Conservation (phyloP, 148 eudicot genomes). For the Silene conica region DNA sequence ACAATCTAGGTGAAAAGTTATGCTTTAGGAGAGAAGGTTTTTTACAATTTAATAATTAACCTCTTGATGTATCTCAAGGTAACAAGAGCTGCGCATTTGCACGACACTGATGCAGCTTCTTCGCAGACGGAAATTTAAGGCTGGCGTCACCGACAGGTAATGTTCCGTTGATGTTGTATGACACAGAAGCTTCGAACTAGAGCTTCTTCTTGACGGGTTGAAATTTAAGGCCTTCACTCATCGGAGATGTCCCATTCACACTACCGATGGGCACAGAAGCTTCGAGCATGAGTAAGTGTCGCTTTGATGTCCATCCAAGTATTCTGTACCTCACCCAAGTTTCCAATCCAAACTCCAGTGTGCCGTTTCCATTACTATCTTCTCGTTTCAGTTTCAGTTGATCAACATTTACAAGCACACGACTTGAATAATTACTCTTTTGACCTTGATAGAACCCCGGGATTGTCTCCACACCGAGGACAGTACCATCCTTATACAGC, state of each 20-base stretch:
- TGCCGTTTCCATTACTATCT: not conserved
- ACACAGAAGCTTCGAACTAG: constrained; percentile 6
- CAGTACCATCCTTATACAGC: constrained; percentile 20
- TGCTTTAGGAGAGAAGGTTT: not conserved
- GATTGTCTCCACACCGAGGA: constrained; percentile 4
- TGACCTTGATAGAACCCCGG: constrained; percentile 12
- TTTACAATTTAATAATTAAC: not conserved
- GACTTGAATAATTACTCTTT: not conserved
- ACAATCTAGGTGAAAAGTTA: too few species aligned
- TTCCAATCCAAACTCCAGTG: constrained; percentile 16
- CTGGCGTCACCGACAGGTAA: too few species aligned
- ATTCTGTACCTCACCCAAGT: constrained; percentile 19
- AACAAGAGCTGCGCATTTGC: not conserved
- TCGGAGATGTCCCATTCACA: not conserved
- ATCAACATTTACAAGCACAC: constrained; percentile 20
- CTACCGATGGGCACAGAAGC: constrained; percentile 16
- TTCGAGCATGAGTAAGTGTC: constrained; percentile 18
- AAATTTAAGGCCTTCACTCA: constrained; percentile 11
- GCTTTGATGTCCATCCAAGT: constrained; percentile 19
- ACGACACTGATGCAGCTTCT: too few species aligned
- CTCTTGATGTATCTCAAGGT: not conserved
- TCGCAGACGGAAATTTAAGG: too few species aligned
- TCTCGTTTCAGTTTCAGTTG: constrained; percentile 12
- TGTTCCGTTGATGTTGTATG: too few species aligned
- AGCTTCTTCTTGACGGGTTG: constrained; percentile 5